Percentiles rank a stretch among this genome's conserved stretches.
Conservation (phyloP, 2,329 filamentous ascomycete genomes). For the Triangularia setosa region DNA sequence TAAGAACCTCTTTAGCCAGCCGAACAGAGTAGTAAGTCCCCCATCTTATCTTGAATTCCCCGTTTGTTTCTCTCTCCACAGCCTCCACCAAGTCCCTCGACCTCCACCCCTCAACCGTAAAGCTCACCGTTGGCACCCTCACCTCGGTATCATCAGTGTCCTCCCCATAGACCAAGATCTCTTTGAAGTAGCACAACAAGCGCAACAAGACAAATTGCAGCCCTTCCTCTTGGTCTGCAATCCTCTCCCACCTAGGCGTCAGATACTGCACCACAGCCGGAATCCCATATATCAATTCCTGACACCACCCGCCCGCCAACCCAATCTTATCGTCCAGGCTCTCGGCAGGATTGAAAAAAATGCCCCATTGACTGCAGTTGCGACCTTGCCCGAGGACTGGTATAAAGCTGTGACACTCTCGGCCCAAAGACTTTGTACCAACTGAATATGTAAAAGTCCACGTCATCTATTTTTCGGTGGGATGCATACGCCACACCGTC, state of each 20-base stretch:
- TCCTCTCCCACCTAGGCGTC: constrained; percentile 40
- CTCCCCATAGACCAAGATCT: constrained; percentile 54
- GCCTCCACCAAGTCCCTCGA: constrained; percentile 51
- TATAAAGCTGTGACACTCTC: constrained; percentile 69
- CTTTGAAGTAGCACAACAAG: constrained; percentile 48
- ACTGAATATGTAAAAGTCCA: constrained; percentile 73
- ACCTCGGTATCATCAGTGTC: constrained; percentile 42
- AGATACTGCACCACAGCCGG: constrained; percentile 61
- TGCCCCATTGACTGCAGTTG: constrained; percentile 56
- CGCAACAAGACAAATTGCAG: constrained; percentile 53
- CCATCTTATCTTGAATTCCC: constrained; percentile 55
- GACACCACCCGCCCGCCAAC: constrained; percentile 60
- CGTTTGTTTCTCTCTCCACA: constrained; percentile 46
- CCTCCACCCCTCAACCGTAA: constrained; percentile 50
- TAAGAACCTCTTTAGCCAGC: constrained; percentile 52
- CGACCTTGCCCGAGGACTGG: constrained; percentile 51
- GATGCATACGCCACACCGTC: constrained; percentile 76
- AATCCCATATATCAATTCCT: constrained; percentile 64
- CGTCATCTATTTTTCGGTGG: constrained; percentile 65
- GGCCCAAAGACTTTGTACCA: constrained; percentile 85
- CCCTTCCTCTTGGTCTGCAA: constrained; percentile 53
- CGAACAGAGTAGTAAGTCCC: constrained; percentile 61
- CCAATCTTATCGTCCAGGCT: constrained; percentile 65
- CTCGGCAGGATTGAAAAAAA: constrained; percentile 60
- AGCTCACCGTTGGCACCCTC: constrained; percentile 62